Evolutionary conservation across 495 filamentous ascomycete genomes (phyloP), one percentile per base, ranked within the genome.

Genomic region (Podospora tetraspora): DNA sequence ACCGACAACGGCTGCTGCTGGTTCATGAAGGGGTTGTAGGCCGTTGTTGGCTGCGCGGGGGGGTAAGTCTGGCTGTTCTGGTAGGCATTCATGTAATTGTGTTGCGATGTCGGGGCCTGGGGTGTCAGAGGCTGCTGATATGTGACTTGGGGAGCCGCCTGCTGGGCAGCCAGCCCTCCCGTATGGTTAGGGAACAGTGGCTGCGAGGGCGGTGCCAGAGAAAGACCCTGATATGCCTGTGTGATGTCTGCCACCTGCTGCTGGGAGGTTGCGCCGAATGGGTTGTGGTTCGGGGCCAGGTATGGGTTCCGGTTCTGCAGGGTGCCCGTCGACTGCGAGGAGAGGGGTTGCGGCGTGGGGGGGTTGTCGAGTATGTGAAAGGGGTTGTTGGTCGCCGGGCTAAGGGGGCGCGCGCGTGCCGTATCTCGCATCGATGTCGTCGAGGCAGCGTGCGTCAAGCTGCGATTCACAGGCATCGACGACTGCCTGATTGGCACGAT

Each of bases 151-250:
- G 75, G 57, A 13, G 58, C 21, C 58, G 25, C 34, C 25, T 82
- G 81, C 57, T 87, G 87, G 32, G 85, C 82, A 22, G 87, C 84
- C 71, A 90, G 84, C 34, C 92, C 92, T 10, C 93, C 94, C 8
- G 92, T 96, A 24, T 90, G 89, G 78, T 96, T 87, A 0, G 92
- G 92, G 74, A 94, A 95, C 32, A 96, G 82, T 19, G 89, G 87
- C 70, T 88, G 88, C 12, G 72, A 68, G 2, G 79, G 72, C 12
- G 89, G 73, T 19, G 88, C 85, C 21, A 94, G 78, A n/a, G 89
- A 86, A 73, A 94, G 81, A 67, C 85, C 86, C 76, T 92, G 89
- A 74, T 94, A 89, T 6, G 91, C 88, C 65, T 86, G 82, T 66
- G 90, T 87, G 23, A 92, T 80, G 32, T 79, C 74, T 21, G 79